Base-by-base conservation (phyloP, 2,329 filamentous ascomycete species). In the Neurospora crassa region DNA sequence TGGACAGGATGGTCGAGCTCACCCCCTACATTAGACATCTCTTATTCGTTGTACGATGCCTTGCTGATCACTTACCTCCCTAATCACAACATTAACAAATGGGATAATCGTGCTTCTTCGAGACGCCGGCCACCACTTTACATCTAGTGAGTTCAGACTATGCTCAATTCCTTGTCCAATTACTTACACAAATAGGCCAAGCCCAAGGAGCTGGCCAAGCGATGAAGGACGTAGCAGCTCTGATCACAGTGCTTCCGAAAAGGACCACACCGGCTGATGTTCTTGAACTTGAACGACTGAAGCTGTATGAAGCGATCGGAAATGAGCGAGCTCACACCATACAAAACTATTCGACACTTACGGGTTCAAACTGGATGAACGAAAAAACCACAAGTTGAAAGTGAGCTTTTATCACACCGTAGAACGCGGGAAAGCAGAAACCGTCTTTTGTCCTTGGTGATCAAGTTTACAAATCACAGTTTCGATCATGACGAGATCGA, bases 91-190 rank as follows among this genome's bases (percentile, higher is more conserved):
- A 0, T 92, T 88, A 86, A 80, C 82, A 0, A 83, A 85, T 2
- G 85, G 79, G 0, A 83, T 81, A 5, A 77, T 91, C 20, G 88
- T 84, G 0, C 78, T 91, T 0, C 78, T 92, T 0, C 90, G 90
- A 0, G 90, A 92, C 76, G 89, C 90, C 0, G 90, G 89, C 0
- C 90, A 92, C 77, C 89, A 90, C 0, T 91, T 92, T 75, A 80
- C 89, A 0, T 90, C 89, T 16, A 85, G 84, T 85, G 77, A 78
- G 82, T 78, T 2, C 72, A 16, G 2, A 12, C 40, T 68, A 8
- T 14, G 11, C 18, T 3, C 11, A 67, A 4, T 16, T 16, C 24
- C n/a, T 67, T 67, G 29, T 53, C 68, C 24, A 45, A 14, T 16
- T 34, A 67, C 59, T 70, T 11, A 71, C 53, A 67, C n/a, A 45